Evolutionary conservation across 148 eudicot species (phyloP).

Genomic region (Bassia scoparia): DNA sequence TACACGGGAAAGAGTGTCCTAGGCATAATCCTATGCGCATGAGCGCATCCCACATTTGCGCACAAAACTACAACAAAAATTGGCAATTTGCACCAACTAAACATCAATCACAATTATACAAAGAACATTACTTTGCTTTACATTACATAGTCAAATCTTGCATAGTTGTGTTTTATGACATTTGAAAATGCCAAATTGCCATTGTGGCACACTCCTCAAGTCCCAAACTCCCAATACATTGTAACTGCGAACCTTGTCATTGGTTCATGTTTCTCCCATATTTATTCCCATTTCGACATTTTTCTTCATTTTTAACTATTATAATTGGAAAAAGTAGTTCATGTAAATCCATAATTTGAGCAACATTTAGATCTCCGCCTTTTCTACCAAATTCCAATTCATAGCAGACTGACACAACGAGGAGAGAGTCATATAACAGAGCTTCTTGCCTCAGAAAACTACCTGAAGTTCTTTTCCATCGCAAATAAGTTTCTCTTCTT

Average conservation of each 20-base stretch:
- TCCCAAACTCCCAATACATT: background rate
- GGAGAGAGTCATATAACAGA: background rate
- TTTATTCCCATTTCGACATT: background rate
- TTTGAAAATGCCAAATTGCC: background rate
- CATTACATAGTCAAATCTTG: no score
- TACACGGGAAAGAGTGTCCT: no score
- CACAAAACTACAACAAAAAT: no score
- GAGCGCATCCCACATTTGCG: no score
- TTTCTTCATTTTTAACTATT: background rate
- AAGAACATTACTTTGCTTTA: no score
- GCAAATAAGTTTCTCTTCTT: constrained; percentile 19
- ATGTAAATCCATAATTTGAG: background rate
- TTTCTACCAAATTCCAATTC: constrained; percentile 11
- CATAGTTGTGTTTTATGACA: background rate
- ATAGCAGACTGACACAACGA: background rate
- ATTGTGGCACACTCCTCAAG: background rate
- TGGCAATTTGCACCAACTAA: no score
- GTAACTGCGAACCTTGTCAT: background rate
- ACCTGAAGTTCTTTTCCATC: background rate
- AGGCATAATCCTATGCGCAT: no score
- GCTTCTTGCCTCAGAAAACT: background rate
- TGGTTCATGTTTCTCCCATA: background rate
- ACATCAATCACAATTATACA: no score
- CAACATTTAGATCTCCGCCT: constrained; percentile 21
- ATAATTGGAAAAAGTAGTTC: background rate